Conservation (phyloP, 1,284 basidiomycete genomes). For the Trametes hirsuta region DNA sequence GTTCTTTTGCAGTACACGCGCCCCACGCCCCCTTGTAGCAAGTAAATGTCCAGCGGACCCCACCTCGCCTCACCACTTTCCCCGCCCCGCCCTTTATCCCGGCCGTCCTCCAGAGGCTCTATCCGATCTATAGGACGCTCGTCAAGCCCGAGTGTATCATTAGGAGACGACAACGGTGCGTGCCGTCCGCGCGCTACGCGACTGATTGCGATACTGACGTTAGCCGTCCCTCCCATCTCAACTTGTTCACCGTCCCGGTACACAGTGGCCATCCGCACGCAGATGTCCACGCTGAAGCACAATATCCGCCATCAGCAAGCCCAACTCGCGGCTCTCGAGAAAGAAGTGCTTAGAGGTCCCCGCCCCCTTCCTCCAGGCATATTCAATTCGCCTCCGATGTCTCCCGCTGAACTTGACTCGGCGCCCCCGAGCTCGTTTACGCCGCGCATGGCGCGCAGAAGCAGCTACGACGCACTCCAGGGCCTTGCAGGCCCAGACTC, state of each 20-base stretch:
- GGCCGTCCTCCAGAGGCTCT: slow-evolving; percentile 64
- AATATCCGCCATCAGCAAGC: slow-evolving; percentile 78
- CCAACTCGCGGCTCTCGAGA: slow-evolving; percentile 69
- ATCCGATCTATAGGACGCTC: slow-evolving; percentile 41
- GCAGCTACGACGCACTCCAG: slow-evolving; percentile 72
- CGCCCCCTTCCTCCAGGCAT: slow-evolving; percentile 54
- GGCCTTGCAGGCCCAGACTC: slow-evolving; percentile 76
- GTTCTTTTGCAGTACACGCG: slow-evolving; percentile 1
- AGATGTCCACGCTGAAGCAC: slow-evolving; percentile 77
- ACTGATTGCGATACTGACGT: neutral
- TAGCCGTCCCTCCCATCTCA: neutral
- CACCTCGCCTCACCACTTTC: slow-evolving; percentile 34
- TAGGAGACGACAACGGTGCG: slow-evolving; percentile 62
- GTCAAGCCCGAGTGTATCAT: slow-evolving; percentile 52
- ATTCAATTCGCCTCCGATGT: slow-evolving; percentile 43
- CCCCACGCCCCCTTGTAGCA: neutral
- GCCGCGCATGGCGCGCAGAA: slow-evolving; percentile 55
- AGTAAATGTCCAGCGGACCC: slow-evolving; percentile 25
- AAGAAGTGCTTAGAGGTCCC: slow-evolving; percentile 61
- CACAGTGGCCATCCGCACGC: slow-evolving; percentile 67
- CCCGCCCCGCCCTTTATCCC: slow-evolving; percentile 45
- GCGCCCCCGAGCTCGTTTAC: slow-evolving; percentile 38
- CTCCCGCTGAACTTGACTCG: slow-evolving; percentile 34
- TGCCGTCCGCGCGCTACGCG: slow-evolving; percentile 5
- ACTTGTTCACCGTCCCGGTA: neutral